Evolutionary conservation across 805 yeast species (phyloP).

Genomic region (Suhomyces prunicola): DNA sequence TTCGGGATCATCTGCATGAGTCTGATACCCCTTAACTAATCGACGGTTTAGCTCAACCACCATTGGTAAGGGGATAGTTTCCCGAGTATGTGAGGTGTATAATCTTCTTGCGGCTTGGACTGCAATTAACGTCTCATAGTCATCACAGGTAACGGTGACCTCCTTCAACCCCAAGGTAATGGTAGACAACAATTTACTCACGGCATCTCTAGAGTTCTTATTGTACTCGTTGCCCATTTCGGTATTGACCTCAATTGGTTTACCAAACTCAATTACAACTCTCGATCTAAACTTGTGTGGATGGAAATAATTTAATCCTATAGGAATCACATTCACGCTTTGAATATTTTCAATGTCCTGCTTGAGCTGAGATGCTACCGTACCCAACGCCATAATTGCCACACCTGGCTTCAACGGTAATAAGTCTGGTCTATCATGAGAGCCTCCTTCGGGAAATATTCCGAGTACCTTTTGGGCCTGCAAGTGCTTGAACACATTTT

Average conservation of each 20-base stretch:
- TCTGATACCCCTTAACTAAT: conserved; percentile 34
- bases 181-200: conserved; percentile 23
- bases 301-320: conserved; percentile 43
- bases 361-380: conserved; percentile 26
- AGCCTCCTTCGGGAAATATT: conserved; percentile 45
- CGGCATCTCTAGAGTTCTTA: conserved; percentile 25
- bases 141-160: conserved; percentile 40
- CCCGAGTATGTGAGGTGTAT: conserved; percentile 33
- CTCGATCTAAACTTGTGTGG: conserved; percentile 40
- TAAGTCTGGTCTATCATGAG: conserved; percentile 41
- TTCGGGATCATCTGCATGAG: conserved; percentile 32
- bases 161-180: conserved; percentile 35
- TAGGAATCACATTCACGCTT: conserved; percentile 34
- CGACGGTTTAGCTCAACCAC: conserved; percentile 43
- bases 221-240: conserved; percentile 26
- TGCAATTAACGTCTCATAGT: conserved; percentile 41
- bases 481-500: conserved; percentile 36
- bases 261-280: conserved; percentile 42
- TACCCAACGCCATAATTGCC: conserved; percentile 45
- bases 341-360: conserved; percentile 14
- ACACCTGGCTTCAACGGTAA: conserved; percentile 45
- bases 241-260: conserved; percentile 34
- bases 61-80: conserved; percentile 36
- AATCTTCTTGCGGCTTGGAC: conserved; percentile 43
- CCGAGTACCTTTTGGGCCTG: conserved; percentile 34